A percentile compares a stretch with the other conserved stretches of the same genome.
These are phyloP conservation scores for Hypoxylon perforatum DNA, from an alignment of 495 filamentous ascomycete species.

Conservation along the genomic window DNA sequence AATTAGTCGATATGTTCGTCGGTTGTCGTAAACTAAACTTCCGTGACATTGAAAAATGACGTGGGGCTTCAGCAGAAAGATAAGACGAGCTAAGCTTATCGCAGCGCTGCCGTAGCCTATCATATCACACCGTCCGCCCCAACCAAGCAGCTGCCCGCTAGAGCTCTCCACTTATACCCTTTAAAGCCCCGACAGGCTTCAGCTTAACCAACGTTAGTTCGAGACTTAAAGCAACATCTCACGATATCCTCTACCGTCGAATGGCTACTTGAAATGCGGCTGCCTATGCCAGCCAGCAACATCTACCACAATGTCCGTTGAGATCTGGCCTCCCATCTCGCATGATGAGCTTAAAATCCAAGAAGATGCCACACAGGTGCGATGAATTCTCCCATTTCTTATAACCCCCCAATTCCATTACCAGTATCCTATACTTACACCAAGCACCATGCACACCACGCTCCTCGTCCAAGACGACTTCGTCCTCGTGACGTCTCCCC, in stretches of 20 bases:
- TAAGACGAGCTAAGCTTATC: conserved; percentile 11
- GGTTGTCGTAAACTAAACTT: too few species aligned
- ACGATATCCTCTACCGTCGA: conserved; percentile 8
- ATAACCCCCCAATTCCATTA: conserved; percentile 18
- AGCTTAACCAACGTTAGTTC: conserved; percentile 4
- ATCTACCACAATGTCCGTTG: conserved; percentile 72
- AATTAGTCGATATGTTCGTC: too few species aligned
- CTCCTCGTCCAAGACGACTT: conserved; percentile 43
- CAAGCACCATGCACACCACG: conserved; percentile 16
- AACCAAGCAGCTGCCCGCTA: conserved; percentile 6
- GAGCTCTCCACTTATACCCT: conserved; percentile 31
- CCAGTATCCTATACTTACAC: neutral
- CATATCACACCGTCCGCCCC: conserved; percentile 22
- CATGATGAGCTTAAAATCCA: conserved; percentile 71
- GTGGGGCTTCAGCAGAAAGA: conserved; percentile 12
- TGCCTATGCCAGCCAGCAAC: conserved; percentile 42
- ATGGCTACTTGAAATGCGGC: conserved; percentile 46
- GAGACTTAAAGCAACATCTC: conserved; percentile 5
- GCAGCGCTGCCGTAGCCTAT: conserved; percentile 12
- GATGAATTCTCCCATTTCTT: conserved; percentile 39
- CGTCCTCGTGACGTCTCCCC: conserved; percentile 46
- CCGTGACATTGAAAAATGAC: conserved; percentile 28
- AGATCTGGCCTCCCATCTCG: conserved; percentile 79
- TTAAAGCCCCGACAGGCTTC: conserved; percentile 7
- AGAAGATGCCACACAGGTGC: conserved; percentile 75